phyloP scores from a whole-genome alignment of 805 yeast species.

The Candida oleophila region DNA sequence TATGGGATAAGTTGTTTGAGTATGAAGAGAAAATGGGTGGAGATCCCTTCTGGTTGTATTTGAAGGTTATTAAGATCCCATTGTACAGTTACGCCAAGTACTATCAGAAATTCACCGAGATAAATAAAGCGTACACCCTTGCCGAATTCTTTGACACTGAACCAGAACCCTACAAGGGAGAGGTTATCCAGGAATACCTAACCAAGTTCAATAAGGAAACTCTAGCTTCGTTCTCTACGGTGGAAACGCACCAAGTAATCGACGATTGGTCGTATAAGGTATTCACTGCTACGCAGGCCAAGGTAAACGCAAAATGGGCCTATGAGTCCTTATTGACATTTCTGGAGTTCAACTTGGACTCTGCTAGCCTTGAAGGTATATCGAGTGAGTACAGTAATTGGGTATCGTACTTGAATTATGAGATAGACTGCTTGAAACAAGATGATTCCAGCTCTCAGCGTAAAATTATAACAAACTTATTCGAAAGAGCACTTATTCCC shows the following conservation, averaged over 20 bases:
- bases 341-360: constrained; percentile 51
- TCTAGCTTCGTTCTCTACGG: constrained; percentile 26
- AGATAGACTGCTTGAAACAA: constrained; percentile 30
- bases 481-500: constrained; percentile 74
- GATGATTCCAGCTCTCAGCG: constrained; percentile 7
- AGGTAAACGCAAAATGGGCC: constrained; percentile 64
- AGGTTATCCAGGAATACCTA: constrained; percentile 18
- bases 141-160: constrained; percentile 20
- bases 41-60: constrained; percentile 40
- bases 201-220: constrained; percentile 20
- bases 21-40: constrained; percentile 50
- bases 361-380: constrained; percentile 27
- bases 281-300: constrained; percentile 46
- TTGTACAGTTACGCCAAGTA: constrained; percentile 84
- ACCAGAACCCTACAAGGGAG: constrained; percentile 16
- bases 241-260: constrained; percentile 40
- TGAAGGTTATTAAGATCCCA: constrained; percentile 57
- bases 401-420: constrained; percentile 61
- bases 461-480: constrained; percentile 45
- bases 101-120: constrained; percentile 49
- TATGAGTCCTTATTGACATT: constrained; percentile 66
- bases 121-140: constrained; percentile 19
- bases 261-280: constrained; percentile 44
- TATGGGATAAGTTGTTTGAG: constrained; percentile 80
- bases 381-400: constrained; percentile 49